These are phyloP conservation scores for Chenopodium album DNA, from an alignment of 148 eudicot genomes.

Conservation along the genomic window DNA sequence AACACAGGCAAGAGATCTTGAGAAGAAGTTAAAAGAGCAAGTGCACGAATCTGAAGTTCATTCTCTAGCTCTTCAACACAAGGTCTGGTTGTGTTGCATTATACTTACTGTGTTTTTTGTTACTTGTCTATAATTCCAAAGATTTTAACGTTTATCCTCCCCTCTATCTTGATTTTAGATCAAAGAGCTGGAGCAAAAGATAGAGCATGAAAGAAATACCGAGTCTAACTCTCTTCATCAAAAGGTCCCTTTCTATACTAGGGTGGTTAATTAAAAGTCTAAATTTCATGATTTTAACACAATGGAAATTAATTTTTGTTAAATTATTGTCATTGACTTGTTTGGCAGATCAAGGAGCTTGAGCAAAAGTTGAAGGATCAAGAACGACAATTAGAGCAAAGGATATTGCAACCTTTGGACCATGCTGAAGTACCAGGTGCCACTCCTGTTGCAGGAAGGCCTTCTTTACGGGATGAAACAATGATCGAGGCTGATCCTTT, in stretches of 20 bases:
- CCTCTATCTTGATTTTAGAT: slow-evolving; percentile 45
- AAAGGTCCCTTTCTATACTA: slow-evolving; percentile 41
- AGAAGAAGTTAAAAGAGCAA: slow-evolving; percentile 69
- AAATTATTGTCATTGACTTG: background rate
- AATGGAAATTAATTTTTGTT: background rate
- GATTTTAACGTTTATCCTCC: background rate
- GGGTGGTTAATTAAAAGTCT: background rate
- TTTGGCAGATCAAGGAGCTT: slow-evolving; percentile 67
- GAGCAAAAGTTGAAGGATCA: slow-evolving; percentile 64
- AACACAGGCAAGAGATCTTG: slow-evolving; percentile 70
- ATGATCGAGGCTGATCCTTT: slow-evolving; percentile 45
- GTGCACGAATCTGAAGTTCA: slow-evolving; percentile 47
- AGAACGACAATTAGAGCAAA: slow-evolving; percentile 40
- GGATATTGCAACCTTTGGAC: slow-evolving; percentile 28
- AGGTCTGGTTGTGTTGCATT: slow-evolving; percentile 40
- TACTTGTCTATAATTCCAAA: background rate
- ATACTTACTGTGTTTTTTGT: background rate
- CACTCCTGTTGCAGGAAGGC: slow-evolving; percentile 47
- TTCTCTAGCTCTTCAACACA: slow-evolving; percentile 51
- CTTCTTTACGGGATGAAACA: slow-evolving; percentile 36
- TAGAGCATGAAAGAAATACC: slow-evolving; percentile 45
- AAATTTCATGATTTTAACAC: background rate
- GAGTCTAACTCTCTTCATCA: slow-evolving; percentile 53
- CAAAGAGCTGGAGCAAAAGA: slow-evolving; percentile 59
- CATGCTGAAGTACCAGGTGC: slow-evolving; percentile 34